These are phyloP conservation scores for Raffaelea deltoideospora DNA, from an alignment of 2,329 filamentous ascomycete species.

Conservation along the genomic window DNA sequence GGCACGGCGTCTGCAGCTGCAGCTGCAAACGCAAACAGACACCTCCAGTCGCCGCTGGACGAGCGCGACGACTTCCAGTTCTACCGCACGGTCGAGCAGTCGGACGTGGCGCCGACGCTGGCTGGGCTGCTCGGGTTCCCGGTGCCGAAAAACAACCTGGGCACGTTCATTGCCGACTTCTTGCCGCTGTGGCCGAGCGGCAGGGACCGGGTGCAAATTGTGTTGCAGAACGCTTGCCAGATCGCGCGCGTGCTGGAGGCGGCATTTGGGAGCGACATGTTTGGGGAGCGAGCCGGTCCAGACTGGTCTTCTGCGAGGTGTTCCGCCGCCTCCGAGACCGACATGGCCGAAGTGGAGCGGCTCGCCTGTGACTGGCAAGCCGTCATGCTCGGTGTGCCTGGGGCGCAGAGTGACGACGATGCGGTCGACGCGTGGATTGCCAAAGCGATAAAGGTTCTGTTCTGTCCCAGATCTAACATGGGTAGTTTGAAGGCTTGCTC, in stretches of 20 bases:
- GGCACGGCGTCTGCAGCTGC: too few species aligned
- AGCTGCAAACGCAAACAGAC: too few species aligned
- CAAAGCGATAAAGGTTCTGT: slow-evolving; percentile 25
- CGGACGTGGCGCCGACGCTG: slow-evolving; percentile 80
- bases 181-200: slow-evolving; percentile 58
- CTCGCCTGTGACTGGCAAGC: slow-evolving; percentile 56
- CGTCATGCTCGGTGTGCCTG: slow-evolving; percentile 13
- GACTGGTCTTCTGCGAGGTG: too few species aligned
- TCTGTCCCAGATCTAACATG: too few species aligned
- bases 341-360: slow-evolving; percentile 31
- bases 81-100: slow-evolving; percentile 79
- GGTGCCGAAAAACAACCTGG: slow-evolving; percentile 77
- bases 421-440: slow-evolving; percentile 5
- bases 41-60: slow-evolving; percentile 17
- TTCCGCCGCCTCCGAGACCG: slow-evolving; percentile 17
- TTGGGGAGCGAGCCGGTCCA: too few species aligned
- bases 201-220: slow-evolving; percentile 47
- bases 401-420: slow-evolving; percentile 6
- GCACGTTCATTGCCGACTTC: slow-evolving; percentile 69
- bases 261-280: slow-evolving; percentile 42
- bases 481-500: too few species aligned
- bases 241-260: slow-evolving; percentile 63
- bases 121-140: slow-evolving; percentile 79
- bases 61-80: slow-evolving; percentile 62
- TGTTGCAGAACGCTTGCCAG: slow-evolving; percentile 67